These are phyloP conservation scores for Alternaria sp. DNA, from an alignment of 2,329 filamentous ascomycete species.

Conservation along the genomic window DNA sequence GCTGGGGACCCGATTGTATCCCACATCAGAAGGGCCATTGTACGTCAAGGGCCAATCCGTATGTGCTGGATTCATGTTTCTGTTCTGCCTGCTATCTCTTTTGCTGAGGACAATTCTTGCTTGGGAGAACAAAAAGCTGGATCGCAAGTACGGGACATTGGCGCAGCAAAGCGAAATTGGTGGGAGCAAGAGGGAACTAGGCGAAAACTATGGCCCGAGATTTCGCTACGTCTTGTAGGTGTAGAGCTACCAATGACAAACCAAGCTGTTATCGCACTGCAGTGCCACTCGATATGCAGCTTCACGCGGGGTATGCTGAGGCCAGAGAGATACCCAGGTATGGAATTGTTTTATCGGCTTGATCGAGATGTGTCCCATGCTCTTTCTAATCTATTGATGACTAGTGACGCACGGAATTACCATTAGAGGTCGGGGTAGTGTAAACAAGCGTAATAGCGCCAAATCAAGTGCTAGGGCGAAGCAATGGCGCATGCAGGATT, in stretches of 20 bases:
- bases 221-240: constrained; percentile 45
- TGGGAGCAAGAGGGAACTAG: constrained; percentile 21
- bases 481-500: not conserved
- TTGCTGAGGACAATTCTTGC: constrained; percentile 38
- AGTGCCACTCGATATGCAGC: not conserved
- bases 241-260: constrained; percentile 19
- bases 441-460: not conserved
- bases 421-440: not conserved
- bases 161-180: constrained; percentile 33
- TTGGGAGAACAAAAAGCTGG: constrained; percentile 48
- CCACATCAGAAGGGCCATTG: constrained; percentile 36
- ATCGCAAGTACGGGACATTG: constrained; percentile 40
- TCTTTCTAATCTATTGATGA: not conserved
- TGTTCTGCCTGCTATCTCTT: constrained; percentile 41
- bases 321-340: not conserved
- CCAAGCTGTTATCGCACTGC: not conserved
- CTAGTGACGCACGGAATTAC: not conserved
- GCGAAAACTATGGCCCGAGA: constrained; percentile 43
- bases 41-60: constrained; percentile 46
- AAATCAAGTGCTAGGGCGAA: constrained; percentile 3
- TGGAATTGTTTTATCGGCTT: not conserved
- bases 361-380: not conserved
- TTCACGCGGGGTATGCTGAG: not conserved
- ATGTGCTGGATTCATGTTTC: constrained; percentile 48
- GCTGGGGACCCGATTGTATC: constrained; percentile 46